phyloP scores from a whole-genome alignment of 2,329 filamentous ascomycete species.

The Mycogone perniciosa region DNA sequence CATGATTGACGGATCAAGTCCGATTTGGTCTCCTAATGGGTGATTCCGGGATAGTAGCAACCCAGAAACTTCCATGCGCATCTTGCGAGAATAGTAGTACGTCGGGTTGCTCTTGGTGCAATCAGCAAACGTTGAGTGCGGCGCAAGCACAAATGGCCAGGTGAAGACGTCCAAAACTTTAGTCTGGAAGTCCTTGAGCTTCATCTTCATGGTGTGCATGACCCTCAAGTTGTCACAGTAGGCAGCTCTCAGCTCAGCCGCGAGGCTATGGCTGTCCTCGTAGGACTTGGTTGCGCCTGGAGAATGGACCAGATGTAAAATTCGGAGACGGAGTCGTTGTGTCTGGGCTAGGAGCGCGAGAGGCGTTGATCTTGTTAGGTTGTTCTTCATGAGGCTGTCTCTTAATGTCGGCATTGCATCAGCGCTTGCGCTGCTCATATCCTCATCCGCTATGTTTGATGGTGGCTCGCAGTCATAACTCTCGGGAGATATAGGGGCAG shows the following conservation, averaged over 20 bases:
- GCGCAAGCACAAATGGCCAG: conserved; percentile 1
- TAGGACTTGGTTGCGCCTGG: neutral
- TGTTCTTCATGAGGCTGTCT: too few relatives aligned
- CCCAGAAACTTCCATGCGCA: conserved; percentile 1
- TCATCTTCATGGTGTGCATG: neutral
- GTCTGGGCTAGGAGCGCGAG: neutral
- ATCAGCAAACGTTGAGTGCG: neutral
- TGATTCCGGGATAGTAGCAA: neutral
- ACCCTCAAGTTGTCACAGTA: neutral
- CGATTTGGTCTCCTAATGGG: neutral
- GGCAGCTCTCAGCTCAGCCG: neutral
- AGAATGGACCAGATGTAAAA: neutral
- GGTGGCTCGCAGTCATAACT: neutral
- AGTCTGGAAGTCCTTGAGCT: neutral
- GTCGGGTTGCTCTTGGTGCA: neutral
- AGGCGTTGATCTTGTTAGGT: neutral
- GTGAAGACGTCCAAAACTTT: conserved; percentile 2
- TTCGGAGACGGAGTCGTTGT: neutral
- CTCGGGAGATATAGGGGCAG: conserved; percentile 1
- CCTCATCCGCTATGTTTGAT: neutral
- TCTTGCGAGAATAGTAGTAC: neutral
- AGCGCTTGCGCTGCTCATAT: neutral
- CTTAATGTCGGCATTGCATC: neutral
- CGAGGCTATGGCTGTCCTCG: neutral
- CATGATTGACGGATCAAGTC: neutral